Evolutionary conservation across 208 protist species (phyloP).

Genomic region (Leishmania major): DNA sequence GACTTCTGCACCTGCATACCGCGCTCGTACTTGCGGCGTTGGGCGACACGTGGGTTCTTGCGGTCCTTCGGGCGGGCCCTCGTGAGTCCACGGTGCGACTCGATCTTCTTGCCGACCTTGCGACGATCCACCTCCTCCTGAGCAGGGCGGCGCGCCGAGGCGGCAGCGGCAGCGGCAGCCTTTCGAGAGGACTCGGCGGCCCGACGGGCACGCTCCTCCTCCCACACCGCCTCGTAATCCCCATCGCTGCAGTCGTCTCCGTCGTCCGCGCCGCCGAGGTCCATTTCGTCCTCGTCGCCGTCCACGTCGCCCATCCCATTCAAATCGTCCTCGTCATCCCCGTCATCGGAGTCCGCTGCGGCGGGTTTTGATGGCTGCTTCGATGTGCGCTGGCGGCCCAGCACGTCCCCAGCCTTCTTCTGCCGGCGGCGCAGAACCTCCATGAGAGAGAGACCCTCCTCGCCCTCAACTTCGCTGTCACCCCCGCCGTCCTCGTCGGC

Average conservation of each 20-base stretch:
- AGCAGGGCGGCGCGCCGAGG: constrained; percentile 20
- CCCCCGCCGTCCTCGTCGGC: constrained; percentile 25
- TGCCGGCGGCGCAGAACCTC: constrained; percentile 73
- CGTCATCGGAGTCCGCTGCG: constrained; percentile 25
- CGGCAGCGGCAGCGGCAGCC: constrained; percentile 9
- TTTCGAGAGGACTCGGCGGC: constrained; percentile 28
- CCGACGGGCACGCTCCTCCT: constrained; percentile 64
- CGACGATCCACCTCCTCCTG: constrained; percentile 76
- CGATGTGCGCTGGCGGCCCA: constrained; percentile 28
- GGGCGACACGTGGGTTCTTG: constrained; percentile 88
- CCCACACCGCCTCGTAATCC: constrained; percentile 71
- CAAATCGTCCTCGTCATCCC: not conserved
- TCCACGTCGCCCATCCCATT: constrained; percentile 12
- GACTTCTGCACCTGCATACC: constrained; percentile 87
- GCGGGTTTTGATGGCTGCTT: constrained; percentile 14
- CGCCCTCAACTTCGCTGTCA: constrained; percentile 36
- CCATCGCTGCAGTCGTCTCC: constrained; percentile 38
- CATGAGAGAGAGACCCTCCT: constrained; percentile 78
- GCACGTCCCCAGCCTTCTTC: constrained; percentile 36
- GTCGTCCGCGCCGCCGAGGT: constrained; percentile 26
- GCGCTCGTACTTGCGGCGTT: constrained; percentile 89
- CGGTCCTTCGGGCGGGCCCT: constrained; percentile 88
- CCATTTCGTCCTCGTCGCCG: constrained; percentile 32
- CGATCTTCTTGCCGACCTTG: constrained; percentile 85
- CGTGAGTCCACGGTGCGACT: constrained; percentile 89